Base-by-base conservation (phyloP, 83 land plant species). In the Diphasiastrum complanatum region DNA sequence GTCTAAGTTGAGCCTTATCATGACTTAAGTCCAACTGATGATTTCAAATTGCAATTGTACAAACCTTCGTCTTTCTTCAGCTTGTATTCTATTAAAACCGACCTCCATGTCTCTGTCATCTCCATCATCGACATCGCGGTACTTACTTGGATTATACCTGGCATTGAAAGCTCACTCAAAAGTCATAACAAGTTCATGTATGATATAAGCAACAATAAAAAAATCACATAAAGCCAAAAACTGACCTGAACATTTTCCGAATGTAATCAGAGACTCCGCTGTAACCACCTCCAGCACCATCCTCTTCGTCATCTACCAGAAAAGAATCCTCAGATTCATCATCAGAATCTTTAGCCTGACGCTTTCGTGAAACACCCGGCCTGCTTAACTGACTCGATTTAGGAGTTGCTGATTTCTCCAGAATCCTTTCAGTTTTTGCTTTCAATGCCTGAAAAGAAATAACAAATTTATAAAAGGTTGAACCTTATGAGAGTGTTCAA, bases 71-170 rank as follows among this genome's bases (percentile, higher is more conserved):
- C 27, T 51, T 40, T 78, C 81, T 60, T 78, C 81, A 18, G 58
- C 68, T 61, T 69, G 70, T 3, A 78, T 78, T 3, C 45, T 49
- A 4, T 35, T 31, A 52, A 78, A 78, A 14, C 73, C 68, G 24
- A 59, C 77, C 52, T 74, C 77, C 81, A 78, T 78, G 22, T 28
- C 63, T 18, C 62, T 22, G 57, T 78, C 81, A 60, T 78, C 78
- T n/a, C 69, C 76, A 52, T 77, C 78, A 47, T 78, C 81, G 49
- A 64, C 2, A 45, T 69, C 68, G 14, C 60, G 36, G 41, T 78
- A 78, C 47, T 69, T 78, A 26, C 48, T 52, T 24, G 81, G 81
- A 51, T 78, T 52, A 14, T 71, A 71, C 45, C 75, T 71, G 47
- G 24, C 31, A 64, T 27, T n/a, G 5, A 24, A 24, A n/a, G n/a